Percentiles rank a stretch among this genome's conserved stretches.
Evolutionary conservation across 148 eudicot genomes (phyloP).

Genomic region (Silene uniflora): DNA sequence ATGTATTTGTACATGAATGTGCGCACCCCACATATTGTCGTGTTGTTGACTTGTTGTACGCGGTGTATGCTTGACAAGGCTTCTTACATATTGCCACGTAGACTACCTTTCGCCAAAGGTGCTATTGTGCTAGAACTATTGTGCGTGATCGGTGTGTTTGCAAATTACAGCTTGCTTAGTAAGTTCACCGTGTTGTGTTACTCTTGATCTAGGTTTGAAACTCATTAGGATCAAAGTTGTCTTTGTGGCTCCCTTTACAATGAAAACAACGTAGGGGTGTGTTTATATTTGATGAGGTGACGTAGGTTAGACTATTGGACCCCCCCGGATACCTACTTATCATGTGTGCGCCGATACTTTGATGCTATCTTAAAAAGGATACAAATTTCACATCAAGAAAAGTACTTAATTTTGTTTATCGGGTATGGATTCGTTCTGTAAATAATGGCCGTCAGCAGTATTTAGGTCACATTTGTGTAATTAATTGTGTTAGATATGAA

Average conservation of each 20-base stretch:
- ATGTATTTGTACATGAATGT: not conserved
- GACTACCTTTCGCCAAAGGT: too few relatives aligned
- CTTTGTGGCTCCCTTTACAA: too few relatives aligned
- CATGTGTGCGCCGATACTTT: not conserved
- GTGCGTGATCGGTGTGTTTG: not conserved
- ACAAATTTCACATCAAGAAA: not conserved
- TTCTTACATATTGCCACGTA: not conserved
- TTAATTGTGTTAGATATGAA: not conserved
- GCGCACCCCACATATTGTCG: too few relatives aligned
- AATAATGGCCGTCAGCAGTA: not conserved
- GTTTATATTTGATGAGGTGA: not conserved
- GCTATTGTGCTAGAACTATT: too few relatives aligned
- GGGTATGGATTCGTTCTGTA: not conserved
- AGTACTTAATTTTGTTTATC: not conserved
- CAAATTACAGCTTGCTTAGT: not conserved
- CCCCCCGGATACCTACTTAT: not conserved
- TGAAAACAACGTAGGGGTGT: not conserved
- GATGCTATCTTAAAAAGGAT: not conserved
- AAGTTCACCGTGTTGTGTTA: not conserved
- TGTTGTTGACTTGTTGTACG: too few relatives aligned
- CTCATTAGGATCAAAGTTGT: not conserved
- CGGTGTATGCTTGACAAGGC: slow-evolving; percentile 4
- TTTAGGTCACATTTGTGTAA: not conserved
- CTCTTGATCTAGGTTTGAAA: not conserved
- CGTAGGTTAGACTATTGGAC: not conserved